Evolutionary conservation across 1,284 basidiomycete genomes (phyloP), one percentile per base, ranked within the genome.

Genomic region (Naganishia cerealis): DNA sequence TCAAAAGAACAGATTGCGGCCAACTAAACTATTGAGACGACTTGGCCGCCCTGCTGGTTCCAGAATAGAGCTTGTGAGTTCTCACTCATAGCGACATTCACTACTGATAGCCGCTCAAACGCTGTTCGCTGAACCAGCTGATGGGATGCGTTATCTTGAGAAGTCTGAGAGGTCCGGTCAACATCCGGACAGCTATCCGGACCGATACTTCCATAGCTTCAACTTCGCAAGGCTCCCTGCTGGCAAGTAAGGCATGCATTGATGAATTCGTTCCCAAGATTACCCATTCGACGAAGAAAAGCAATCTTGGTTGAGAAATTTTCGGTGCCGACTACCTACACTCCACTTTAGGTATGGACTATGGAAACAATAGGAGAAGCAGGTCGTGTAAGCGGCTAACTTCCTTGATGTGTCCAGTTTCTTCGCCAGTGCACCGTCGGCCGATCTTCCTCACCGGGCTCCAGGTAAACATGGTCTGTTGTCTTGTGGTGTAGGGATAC

Each of bases 111-210:
- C n/a, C n/a, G n/a, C n/a, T n/a, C n/a, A n/a, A n/a, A n/a, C n/a
- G n/a, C n/a, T n/a, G n/a, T n/a, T n/a, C 46, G 46, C 46, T 48
- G 46, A 43, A 48, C 46, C 46, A 48, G 18, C 46, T 48, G 18
- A 48, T 48, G 8, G 46, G 8, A 48, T 21, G 7, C 24, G 3
- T 10, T 10, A 48, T 48, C n/a, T n/a, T n/a, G n/a, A n/a, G n/a
- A n/a, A n/a, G n/a, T 48, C 46, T 1, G 46, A 21, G 24, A 15
- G 15, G n/a, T 15, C 46, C 7, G n/a, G 12, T 6, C n/a, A 48
- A 46, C 7, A 7, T 40, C 39, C 8, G 39, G 15, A 46, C 42
- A n/a, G n/a, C n/a, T n/a, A 7, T 46, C 42, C 42, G 42, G 42
- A 16, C 42, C 42, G 42, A 6, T 15, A 46, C 42, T n/a, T n/a